phyloP scores from a whole-genome alignment of 1,139 yeast genomes.

The Candida sp. region DNA sequence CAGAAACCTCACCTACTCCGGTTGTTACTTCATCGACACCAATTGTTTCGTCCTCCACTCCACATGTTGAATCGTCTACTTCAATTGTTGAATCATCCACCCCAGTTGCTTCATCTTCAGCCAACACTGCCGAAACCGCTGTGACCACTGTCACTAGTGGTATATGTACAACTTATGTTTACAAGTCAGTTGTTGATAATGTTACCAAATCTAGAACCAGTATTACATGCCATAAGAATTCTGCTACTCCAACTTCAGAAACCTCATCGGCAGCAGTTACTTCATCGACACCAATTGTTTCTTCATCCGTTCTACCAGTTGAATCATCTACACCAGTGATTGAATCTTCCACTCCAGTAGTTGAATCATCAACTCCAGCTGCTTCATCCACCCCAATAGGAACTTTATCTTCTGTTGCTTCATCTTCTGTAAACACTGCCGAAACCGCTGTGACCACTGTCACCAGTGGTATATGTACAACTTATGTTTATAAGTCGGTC shows the following conservation, averaged over 20 bases:
- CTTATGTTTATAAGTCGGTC: background rate
- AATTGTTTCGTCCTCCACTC: background rate
- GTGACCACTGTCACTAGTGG: background rate
- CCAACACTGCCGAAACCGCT: too few relatives aligned
- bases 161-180: background rate
- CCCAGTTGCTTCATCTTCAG: too few relatives aligned
- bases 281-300: background rate
- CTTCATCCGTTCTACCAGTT: too few relatives aligned
- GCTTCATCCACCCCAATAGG: background rate
- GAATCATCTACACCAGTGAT: background rate
- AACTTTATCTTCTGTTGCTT: background rate
- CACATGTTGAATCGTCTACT: background rate
- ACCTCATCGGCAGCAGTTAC: background rate
- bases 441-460: background rate
- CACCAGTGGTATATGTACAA: background rate
- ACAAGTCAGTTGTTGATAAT: background rate
- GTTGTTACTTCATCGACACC: background rate
- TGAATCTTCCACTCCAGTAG: background rate
- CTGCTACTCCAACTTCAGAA: too few relatives aligned
- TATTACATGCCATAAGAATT: background rate
- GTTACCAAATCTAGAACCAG: background rate
- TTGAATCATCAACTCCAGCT: background rate
- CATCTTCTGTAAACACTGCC: background rate
- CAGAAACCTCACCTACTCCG: background rate
- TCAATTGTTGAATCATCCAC: background rate